These are phyloP conservation scores for Xylaria cubensis DNA, from an alignment of 495 filamentous ascomycete species.

Conservation along the genomic window DNA sequence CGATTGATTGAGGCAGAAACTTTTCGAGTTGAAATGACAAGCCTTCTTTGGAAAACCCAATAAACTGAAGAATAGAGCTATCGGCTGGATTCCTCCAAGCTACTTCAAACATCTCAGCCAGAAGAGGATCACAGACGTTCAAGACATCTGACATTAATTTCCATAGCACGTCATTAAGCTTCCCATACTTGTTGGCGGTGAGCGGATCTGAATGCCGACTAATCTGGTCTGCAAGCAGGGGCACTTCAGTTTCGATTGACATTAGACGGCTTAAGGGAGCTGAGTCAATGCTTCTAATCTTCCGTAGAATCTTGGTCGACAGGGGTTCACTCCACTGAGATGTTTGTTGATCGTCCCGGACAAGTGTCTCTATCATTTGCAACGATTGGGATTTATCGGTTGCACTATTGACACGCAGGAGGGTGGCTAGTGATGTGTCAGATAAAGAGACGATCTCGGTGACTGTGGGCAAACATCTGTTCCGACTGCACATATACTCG, in stretches of 20 bases:
- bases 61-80: constrained; percentile 14
- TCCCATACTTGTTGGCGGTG: constrained; percentile 52
- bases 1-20: constrained; percentile 18
- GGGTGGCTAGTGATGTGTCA: constrained; percentile 48
- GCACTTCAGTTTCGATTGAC: constrained; percentile 70
- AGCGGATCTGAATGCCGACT: constrained; percentile 54
- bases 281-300: constrained; percentile 58
- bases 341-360: constrained; percentile 40
- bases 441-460: constrained; percentile 52
- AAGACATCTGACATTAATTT: constrained; percentile 58
- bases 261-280: constrained; percentile 67
- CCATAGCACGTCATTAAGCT: constrained; percentile 56
- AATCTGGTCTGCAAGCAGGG: constrained; percentile 63
- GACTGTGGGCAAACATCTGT: not conserved
- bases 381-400: constrained; percentile 45
- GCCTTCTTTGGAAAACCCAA: constrained; percentile 29
- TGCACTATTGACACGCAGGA: constrained; percentile 52
- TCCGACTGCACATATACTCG: constrained; percentile 35
- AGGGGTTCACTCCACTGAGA: constrained; percentile 61
- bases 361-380: constrained; percentile 52
- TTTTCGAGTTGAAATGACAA: constrained; percentile 35
- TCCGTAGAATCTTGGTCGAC: constrained; percentile 62
- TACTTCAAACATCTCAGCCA: constrained; percentile 23
- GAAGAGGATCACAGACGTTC: constrained; percentile 43
- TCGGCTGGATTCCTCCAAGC: constrained; percentile 7